phyloP scores from a whole-genome alignment of 2,329 filamentous ascomycete species.

The Talaromyces albobiverticillius region DNA sequence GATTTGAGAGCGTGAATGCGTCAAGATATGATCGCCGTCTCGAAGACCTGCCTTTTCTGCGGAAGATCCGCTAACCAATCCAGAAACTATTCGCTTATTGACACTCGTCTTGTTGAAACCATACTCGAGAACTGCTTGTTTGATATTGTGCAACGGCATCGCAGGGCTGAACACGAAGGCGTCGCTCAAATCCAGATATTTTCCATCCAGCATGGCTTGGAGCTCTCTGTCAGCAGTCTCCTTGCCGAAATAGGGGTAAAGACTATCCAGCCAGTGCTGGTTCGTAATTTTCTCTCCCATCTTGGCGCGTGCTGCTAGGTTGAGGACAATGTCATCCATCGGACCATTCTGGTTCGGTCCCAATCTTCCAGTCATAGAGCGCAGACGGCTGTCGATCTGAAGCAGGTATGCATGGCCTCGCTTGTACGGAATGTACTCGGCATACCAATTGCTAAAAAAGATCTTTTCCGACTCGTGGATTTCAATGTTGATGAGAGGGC shows the following conservation, averaged over 20 bases:
- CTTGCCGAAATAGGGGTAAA: no score
- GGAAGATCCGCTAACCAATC: background rate
- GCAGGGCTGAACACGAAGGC: no score
- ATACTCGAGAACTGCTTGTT: background rate
- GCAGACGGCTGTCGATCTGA: conserved; percentile 6
- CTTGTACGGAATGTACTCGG: background rate
- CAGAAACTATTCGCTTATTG: background rate
- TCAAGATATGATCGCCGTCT: background rate
- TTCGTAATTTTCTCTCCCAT: no score
- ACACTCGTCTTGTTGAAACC: background rate
- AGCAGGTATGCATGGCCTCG: background rate
- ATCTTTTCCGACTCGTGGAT: background rate
- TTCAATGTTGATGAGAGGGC: background rate
- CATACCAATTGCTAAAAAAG: background rate
- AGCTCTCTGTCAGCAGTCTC: no score
- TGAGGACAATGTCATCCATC: background rate
- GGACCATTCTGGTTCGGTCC: background rate
- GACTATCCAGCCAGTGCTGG: no score
- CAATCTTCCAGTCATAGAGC: background rate
- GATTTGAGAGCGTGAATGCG: background rate
- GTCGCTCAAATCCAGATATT: no score
- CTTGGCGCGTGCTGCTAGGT: background rate
- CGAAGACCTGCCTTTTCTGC: background rate
- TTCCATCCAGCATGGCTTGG: no score
- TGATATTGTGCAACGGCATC: no score